Evolutionary conservation across 768 basidiomycete species (phyloP).

Genomic region (Amanita rubescens): DNA sequence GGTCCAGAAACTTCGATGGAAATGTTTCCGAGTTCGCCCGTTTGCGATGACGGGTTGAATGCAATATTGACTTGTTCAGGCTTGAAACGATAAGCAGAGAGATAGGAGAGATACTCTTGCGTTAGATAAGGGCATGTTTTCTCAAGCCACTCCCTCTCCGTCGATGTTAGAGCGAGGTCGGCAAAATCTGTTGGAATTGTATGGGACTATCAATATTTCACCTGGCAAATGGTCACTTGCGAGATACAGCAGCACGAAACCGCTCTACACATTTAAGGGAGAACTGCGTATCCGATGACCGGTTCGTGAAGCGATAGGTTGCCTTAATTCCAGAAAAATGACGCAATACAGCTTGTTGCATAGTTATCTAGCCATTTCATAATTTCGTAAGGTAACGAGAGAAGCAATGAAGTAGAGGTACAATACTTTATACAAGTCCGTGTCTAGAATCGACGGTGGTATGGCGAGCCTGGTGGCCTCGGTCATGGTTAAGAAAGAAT

Average conservation of each 20-base stretch:
- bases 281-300: slow-evolving; percentile 58
- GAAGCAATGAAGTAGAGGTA: background rate
- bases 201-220: background rate
- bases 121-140: slow-evolving; percentile 69
- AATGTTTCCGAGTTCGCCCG: slow-evolving; percentile 48
- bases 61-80: slow-evolving; percentile 62
- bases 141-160: slow-evolving; percentile 64
- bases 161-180: slow-evolving; percentile 46
- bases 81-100: slow-evolving; percentile 61
- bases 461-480: slow-evolving; percentile 21
- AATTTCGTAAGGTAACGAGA: background rate
- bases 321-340: slow-evolving; percentile 70
- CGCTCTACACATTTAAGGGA: slow-evolving; percentile 55
- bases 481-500: slow-evolving; percentile 26
- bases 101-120: slow-evolving; percentile 66
- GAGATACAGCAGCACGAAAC: slow-evolving; percentile 46
- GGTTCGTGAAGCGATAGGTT: slow-evolving; percentile 77
- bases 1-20: slow-evolving; percentile 67
- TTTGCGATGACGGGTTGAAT: slow-evolving; percentile 52
- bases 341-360: slow-evolving; percentile 87
- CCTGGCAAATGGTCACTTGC: slow-evolving; percentile 28
- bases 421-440: slow-evolving; percentile 86
- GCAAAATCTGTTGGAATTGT: slow-evolving; percentile 48
- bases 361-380: slow-evolving; percentile 59
- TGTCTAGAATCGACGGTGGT: slow-evolving; percentile 72